Base-by-base conservation (phyloP, 805 yeast genomes). In the Metschnikowia peoriensis region DNA sequence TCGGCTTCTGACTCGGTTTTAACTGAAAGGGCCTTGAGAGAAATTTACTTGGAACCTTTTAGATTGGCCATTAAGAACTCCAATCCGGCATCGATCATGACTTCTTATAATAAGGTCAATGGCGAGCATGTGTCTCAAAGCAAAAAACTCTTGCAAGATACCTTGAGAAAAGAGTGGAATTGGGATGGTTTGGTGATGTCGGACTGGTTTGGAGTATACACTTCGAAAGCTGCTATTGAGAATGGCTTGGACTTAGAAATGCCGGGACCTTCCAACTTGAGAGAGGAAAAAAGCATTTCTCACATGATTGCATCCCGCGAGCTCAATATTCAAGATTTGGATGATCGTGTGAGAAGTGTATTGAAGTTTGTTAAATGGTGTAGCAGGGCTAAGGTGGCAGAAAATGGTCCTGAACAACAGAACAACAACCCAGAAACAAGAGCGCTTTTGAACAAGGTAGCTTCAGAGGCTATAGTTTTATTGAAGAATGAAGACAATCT, bases 381-480 rank as follows among this genome's bases (percentile, higher is more conserved):
- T 28, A 49, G 55, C 7, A 41, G 55, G 17, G 55, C 67, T 0
- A 65, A 64, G 6, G 50, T 66, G 27, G 51, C 55, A 6, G 70
- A 66, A 47, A 46, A 58, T 46, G 67, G 63, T 1, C 53, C 58
- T 6, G 69, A 66, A 51, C 44, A 61, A 7, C 40, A 55, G 9
- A 67, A 67, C 44, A 55, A 67, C 49, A 69, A 66, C 12, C 51
- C 62, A 15, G 64, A 60, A 43, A 67, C 73, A 6, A 39, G 64
- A 12, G 61, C 53, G 1, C 50, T 60, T 41, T 54, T 58, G 56
- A 54, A 49, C 40, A 55, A 62, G 47, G 44, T 67, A 14, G 69
- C 67, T 8, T 54, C 57, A n/a, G 84, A 83, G 47, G 68, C 83
- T 1, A 73, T 80, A 47, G 87, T 84, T 7, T 65, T 84, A 52